Evolutionary conservation across 495 filamentous ascomycete species (phyloP), one percentile per base, ranked within the genome.

Genomic region (Penicillium malachiteum): DNA sequence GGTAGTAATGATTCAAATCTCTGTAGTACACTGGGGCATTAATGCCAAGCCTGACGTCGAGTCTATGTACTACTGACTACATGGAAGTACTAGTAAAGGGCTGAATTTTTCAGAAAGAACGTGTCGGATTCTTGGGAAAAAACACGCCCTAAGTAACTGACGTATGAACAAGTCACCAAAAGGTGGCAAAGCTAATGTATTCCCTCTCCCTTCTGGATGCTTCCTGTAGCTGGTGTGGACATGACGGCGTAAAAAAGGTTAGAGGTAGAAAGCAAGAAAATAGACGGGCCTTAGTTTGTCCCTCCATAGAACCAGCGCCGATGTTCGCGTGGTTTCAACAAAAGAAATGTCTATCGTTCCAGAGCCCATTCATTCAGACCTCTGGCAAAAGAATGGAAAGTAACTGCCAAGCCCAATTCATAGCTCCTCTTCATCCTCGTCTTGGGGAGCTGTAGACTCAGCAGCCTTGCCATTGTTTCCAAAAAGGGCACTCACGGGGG

Each of bases 401-500:
- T 7, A 14, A 17, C 14, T 35, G 21, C 8, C 34, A 14, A 18
- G 6, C 13, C n/a, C 18, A 50, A 32, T 13, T 74, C 59, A 77
- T 48, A 77, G 54, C 50, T 78, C 74, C 50, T 78, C 74, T 3
- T 78, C 74, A 13, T 77, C 74, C 3, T 76, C 72, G 7, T 67
- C 67, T 18, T 58, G 59, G 5, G 51, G 11, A 10, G 39, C 14
- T 17, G 40, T 21, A 7, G 58, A 38, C 17, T 40, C 39, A 14
- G 45, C 37, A 17, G 59, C 30, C 26, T 52, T 45, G 21, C 62
- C 43, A 8, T 45, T 52, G 14, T 63, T 54, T 3, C 60, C 62
- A 48, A 69, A 61, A 16, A 50, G 45, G 7, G 57, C 37, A 6
- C 14, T 58, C 13, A 30, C 39, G 14, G 55, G 21, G 18, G 56